phyloP scores from a whole-genome alignment of 2,329 filamentous ascomycete genomes.

The Pezicula neosporulosa region DNA sequence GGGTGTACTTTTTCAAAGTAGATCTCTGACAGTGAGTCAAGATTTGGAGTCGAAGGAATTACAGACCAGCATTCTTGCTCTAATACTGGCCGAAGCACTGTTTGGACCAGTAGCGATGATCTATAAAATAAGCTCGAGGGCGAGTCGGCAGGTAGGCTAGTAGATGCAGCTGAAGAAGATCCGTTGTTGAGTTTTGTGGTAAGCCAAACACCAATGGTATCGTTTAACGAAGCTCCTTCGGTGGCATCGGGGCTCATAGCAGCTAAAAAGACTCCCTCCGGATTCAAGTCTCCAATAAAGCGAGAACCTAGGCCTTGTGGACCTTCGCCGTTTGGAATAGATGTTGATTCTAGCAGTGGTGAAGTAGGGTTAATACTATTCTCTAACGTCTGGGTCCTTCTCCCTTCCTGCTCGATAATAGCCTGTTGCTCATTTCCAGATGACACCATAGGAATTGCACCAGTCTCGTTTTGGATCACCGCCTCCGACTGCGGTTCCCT shows the following conservation, averaged over 20 bases:
- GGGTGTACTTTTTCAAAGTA: slow-evolving; percentile 28
- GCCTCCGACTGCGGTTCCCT: no score
- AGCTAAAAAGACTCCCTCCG: slow-evolving; percentile 56
- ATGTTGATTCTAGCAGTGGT: no score
- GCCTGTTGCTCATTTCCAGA: no score
- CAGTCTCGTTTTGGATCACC: no score
- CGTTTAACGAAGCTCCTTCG: slow-evolving; percentile 39
- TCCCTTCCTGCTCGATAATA: no score
- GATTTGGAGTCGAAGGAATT: slow-evolving; percentile 44
- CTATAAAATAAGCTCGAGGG: slow-evolving; percentile 14
- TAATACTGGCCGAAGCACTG: slow-evolving; percentile 18
- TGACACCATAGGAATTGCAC: no score
- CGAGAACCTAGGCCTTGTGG: slow-evolving; percentile 28
- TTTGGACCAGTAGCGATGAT: slow-evolving; percentile 12
- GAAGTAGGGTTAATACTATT: no score
- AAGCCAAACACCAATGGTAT: slow-evolving; percentile 55
- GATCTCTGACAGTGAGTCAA: slow-evolving; percentile 39
- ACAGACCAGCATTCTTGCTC: slow-evolving; percentile 34
- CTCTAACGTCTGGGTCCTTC: no score
- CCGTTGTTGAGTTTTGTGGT: slow-evolving; percentile 16
- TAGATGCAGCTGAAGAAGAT: slow-evolving; percentile 17
- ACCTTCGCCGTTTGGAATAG: no score
- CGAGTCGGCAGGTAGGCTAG: slow-evolving; percentile 1
- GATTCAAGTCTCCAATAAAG: slow-evolving; percentile 57
- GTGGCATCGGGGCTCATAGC: slow-evolving; percentile 40